A percentile compares a stretch with the other conserved stretches of the same genome.
These are phyloP conservation scores for Microsporum audouinii DNA, from an alignment of 2,329 filamentous ascomycete genomes.

Conservation along the genomic window DNA sequence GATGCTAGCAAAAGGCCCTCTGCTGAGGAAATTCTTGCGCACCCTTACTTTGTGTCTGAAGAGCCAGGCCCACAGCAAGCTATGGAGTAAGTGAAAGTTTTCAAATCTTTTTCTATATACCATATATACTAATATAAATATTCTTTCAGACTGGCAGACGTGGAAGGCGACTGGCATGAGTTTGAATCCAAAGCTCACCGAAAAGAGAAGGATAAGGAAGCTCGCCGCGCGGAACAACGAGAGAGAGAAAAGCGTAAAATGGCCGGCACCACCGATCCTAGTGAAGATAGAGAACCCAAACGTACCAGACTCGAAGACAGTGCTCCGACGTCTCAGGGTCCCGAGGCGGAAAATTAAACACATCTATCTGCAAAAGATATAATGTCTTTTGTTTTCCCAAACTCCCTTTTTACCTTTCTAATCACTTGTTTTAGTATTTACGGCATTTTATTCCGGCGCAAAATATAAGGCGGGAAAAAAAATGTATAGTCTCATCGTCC, in stretches of 20 bases:
- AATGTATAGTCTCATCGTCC: background rate
- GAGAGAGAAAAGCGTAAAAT: slow-evolving; percentile 42
- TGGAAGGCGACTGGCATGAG: slow-evolving; percentile 96
- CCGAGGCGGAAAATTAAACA: slow-evolving; percentile 4
- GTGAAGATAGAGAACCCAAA: slow-evolving; percentile 32
- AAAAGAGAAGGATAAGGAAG: slow-evolving; percentile 65
- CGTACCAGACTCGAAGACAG: slow-evolving; percentile 24
- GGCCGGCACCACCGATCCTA: slow-evolving; percentile 21
- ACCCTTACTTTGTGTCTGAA: slow-evolving; percentile 79
- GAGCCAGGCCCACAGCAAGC: slow-evolving; percentile 67
- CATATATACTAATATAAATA: slow-evolving; percentile 17
- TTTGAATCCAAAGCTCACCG: slow-evolving; percentile 92
- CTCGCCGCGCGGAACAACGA: slow-evolving; percentile 36
- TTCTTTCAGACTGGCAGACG: slow-evolving; percentile 51
- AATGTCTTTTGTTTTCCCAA: background rate
- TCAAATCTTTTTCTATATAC: slow-evolving; percentile 1
- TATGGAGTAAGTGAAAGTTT: slow-evolving; percentile 57
- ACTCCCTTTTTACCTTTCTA: background rate
- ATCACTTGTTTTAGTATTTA: background rate
- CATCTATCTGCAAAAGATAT: background rate
- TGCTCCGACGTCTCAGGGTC: slow-evolving; percentile 5
- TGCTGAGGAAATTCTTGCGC: slow-evolving; percentile 70
- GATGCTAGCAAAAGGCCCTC: slow-evolving; percentile 75
- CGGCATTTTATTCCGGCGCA: background rate
- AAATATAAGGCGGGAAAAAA: background rate